Evolutionary conservation across 257 asterid genomes (phyloP), one percentile per base, ranked within the genome.

Genomic region (Capsicum baccatum): DNA sequence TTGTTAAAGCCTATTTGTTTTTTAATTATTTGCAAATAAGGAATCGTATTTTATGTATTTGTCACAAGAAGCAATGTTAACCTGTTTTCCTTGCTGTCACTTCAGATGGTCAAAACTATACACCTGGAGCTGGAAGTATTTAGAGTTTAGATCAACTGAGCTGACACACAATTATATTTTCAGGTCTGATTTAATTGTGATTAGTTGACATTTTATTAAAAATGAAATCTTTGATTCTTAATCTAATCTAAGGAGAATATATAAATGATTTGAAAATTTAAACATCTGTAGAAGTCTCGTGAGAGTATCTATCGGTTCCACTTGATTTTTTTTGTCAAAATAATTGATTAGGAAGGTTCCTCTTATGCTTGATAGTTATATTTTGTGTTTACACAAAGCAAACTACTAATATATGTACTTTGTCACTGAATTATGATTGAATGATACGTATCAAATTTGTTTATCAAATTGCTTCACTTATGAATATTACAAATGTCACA

Each of bases 21-120:
- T 21, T 12, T 0, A 71, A 44, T 76, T 8, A 21, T 76, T 76
- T 76, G 81, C 48, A 52, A 48, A 76, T 52, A 54, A 14, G 26
- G 81, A 76, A 47, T 52, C 60, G 63, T 54, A 35, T 78, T 26
- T 78, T 54, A 54, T 8, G 19, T 4, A 26, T 54, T 78, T 14
- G 15, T 54, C 33, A 78, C 64, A 76, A 1, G 42, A 76, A 68
- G 52, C 63, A 76, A 52, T 52, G n/a, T 12, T 26, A 26, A 48
- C 9, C 63, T 9, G 50, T 78, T 78, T 78, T 54, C 66, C 64
- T 54, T 26, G 6, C 64, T 54, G 82, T 26, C 64, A 78, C 50
- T 54, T 50, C 82, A 52, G 47, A 52, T 26, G 64, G 64, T 78
- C 66, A 78, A 78, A 68, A 78, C 42, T 78, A 35, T 78, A 78